Evolutionary conservation across 257 asterid genomes (phyloP).

Genomic region (Lycium ferocissimum): DNA sequence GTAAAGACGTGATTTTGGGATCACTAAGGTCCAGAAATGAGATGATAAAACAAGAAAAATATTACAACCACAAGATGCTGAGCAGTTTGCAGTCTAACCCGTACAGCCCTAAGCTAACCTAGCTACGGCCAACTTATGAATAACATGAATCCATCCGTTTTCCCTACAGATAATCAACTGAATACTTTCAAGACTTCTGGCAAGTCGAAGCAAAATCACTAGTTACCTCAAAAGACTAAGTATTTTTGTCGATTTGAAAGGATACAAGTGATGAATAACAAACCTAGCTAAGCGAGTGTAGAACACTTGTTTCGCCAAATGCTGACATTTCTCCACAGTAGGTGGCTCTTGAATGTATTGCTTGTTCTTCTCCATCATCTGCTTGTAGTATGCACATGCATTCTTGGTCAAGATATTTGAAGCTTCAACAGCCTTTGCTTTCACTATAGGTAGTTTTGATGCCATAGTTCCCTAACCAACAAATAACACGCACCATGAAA

Average conservation of each 20-base stretch:
- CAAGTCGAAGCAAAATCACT: not conserved
- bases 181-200: not conserved
- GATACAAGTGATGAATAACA: not conserved
- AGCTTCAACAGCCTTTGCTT: conserved; percentile 38
- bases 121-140: not conserved
- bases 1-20: not conserved
- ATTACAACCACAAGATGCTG: conserved; percentile 7
- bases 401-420: conserved; percentile 37
- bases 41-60: not conserved
- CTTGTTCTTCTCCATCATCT: conserved; percentile 39
- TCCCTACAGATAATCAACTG: not conserved
- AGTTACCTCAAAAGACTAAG: not conserved
- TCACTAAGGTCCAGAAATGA: not conserved
- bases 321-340: conserved; percentile 42
- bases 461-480: conserved; percentile 35
- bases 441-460: conserved; percentile 33
- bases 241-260: not conserved
- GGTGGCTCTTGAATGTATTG: conserved; percentile 43
- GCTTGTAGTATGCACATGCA: conserved; percentile 39
- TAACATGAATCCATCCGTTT: not conserved
- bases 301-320: conserved; percentile 34
- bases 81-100: not conserved
- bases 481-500: not conserved
- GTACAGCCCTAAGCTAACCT: not conserved
- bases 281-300: conserved; percentile 47